Base-by-base conservation (phyloP, 768 basidiomycete genomes). In the Naematelia aurantialba region DNA sequence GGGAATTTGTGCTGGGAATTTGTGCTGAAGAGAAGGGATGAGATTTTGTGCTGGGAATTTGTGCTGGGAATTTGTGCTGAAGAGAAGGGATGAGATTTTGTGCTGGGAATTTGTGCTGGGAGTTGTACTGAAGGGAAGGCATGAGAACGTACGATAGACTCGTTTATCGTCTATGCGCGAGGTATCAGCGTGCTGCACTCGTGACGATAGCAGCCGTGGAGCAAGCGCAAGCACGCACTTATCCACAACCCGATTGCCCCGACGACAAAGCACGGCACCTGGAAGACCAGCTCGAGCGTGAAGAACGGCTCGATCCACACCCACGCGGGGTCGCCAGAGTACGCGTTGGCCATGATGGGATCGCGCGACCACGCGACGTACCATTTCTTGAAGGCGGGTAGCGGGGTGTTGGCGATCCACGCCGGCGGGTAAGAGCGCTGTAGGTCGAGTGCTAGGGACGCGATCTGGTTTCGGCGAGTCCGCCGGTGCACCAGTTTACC, bases 241-340 rank as follows among this genome's bases (percentile, higher is more conserved):
- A 55, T 57, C 62, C 70, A 75, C 31, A 77, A 47, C 4, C 72
- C 69, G 21, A 59, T 59, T 17, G 75, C 80, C 12, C 87, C 88
- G n/a, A 91, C 58, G 45, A 89, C 65, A 70, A 91, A 91, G 0
- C 86, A 81, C 0, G 91, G 91, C 0, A 90, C 76, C 70, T 91
- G 89, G 39, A 78, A 74, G 31, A 70, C n/a, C 0, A 65, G 68
- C 60, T 79, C 78, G 44, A 78, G 63, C 25, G 55, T 59, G 51
- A 79, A 68, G 62, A 88, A 89, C 1, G 81, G 81, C 69, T 81
- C 84, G 14, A 82, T 68, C 78, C 78, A 79, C 10, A 52, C 62
- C 61, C 69, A 73, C 8, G 62, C 66, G 17, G 46, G 59, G 3
- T 60, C 52, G 1, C 59, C 58, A 14, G 57, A 63, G 21, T 64